These are phyloP conservation scores for Verticillium nonalfalfae DNA, from an alignment of 2,329 filamentous ascomycete species.

Conservation along the genomic window DNA sequence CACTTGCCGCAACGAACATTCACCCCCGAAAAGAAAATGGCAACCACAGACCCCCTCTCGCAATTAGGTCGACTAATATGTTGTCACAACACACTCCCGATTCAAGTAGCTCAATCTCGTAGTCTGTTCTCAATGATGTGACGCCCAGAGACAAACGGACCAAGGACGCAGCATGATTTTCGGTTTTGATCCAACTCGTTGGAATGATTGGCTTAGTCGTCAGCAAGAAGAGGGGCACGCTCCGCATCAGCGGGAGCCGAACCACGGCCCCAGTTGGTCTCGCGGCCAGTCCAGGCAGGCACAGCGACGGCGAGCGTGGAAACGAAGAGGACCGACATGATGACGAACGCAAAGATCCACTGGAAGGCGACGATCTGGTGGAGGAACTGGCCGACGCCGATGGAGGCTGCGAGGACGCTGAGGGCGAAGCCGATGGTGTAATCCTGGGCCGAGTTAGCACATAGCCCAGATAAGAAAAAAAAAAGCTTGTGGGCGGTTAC, in stretches of 20 bases:
- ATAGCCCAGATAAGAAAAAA: not conserved
- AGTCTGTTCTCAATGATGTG: not conserved
- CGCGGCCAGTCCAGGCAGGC: slow-evolving; percentile 55
- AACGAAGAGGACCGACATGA: slow-evolving; percentile 70
- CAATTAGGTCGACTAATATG: not conserved
- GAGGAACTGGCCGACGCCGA: slow-evolving; percentile 73
- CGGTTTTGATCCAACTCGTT: not conserved
- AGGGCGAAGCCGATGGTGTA: slow-evolving; percentile 76
- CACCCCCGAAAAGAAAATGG: not conserved
- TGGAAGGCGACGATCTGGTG: slow-evolving; percentile 71
- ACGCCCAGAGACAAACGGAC: not conserved
- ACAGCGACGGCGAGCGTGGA: slow-evolving; percentile 59
- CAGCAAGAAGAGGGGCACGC: slow-evolving; percentile 55
- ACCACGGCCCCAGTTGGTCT: slow-evolving; percentile 41
- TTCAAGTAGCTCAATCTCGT: not conserved
- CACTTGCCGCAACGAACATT: not conserved
- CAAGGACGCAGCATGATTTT: not conserved
- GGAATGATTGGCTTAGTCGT: slow-evolving; percentile 23
- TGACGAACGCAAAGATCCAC: slow-evolving; percentile 87
- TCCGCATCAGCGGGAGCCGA: slow-evolving; percentile 41
- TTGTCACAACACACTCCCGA: not conserved
- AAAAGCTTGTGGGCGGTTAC: slow-evolving; percentile 2
- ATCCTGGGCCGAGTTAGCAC: slow-evolving; percentile 34
- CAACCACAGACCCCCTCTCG: not conserved
- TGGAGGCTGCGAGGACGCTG: slow-evolving; percentile 64